Evolutionary conservation across 1,139 yeast genomes (phyloP), one percentile per base, ranked within the genome.

Genomic region (Geotrichum reessii): DNA sequence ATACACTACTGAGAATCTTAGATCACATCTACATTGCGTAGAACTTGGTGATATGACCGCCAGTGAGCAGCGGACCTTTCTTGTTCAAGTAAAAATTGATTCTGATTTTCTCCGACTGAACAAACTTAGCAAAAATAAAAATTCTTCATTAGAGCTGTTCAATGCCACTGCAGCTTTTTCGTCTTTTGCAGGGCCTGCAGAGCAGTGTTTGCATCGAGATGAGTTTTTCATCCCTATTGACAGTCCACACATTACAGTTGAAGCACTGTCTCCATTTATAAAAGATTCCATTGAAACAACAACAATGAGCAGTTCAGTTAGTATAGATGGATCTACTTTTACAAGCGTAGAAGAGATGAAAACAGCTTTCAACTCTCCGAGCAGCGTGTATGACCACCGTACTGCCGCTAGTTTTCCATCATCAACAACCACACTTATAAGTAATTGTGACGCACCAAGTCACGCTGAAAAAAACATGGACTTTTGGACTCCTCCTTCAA

Each of bases 21-120:
- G 28, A 11, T 8, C 19, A 2, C 17, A 42, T 37, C 31, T 54
- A 17, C 58, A 59, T 28, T 52, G 56, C 19, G 60, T 65, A 21
- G 57, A 61, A 3, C 55, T 65, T 9, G 67, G 67, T 7, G 54
- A 59, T 25, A 51, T 66, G 54, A 50, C 61, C 17, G 63, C 64
- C 5, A 65, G 66, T 11, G 64, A 66, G 42, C 59, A 62, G 1
- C 51, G 62, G 19, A 58, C 63, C 2, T 61, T 64, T 42, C 37
- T 66, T 22, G 64, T 65, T 0, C 68, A 66, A 50, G 63, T 59
- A 4, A 25, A 56, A 5, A 53, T 59, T n/a, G 21, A 55, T 3
- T 49, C 56, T 4, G 52, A 53, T 25, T 56, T 56, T 3, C 31
- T 58, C 7, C 54, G 54, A 1, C 14, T 55, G 31, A 55, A 33